phyloP scores from a whole-genome alignment of 192 early-diverging fungal species.

The Phlyctochytrium bullatum region DNA sequence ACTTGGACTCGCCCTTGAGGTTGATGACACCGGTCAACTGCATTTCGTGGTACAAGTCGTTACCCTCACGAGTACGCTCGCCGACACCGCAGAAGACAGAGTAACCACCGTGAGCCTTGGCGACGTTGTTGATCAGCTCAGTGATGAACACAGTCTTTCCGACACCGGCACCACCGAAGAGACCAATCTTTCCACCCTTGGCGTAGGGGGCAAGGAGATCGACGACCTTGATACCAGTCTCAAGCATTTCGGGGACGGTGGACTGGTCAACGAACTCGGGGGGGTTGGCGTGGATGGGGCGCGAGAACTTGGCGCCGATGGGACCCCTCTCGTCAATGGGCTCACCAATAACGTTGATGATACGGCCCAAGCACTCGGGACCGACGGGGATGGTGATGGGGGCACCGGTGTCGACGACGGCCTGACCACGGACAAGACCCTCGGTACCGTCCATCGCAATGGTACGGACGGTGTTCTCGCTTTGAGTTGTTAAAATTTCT shows the following conservation, averaged over 20 bases:
- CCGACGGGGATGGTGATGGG: slow-evolving; percentile 93
- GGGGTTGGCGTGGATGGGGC: slow-evolving; percentile 88
- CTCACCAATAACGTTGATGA: slow-evolving; percentile 99
- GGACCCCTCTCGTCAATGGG: slow-evolving; percentile 97
- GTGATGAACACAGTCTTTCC: slow-evolving; percentile 99
- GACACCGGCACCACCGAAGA: slow-evolving; percentile 99
- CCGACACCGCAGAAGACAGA: slow-evolving; percentile 98
- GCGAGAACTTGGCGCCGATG: slow-evolving; percentile 82
- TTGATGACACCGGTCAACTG: slow-evolving; percentile 93
- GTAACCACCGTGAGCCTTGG: slow-evolving; percentile 98
- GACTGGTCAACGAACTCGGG: slow-evolving; percentile 96
- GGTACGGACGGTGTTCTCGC: slow-evolving; percentile 95
- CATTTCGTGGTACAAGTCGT: slow-evolving; percentile 99
- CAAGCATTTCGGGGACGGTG: slow-evolving; percentile 88
- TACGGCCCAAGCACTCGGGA: slow-evolving; percentile 92
- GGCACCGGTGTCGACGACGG: slow-evolving; percentile 87
- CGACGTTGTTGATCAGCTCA: slow-evolving; percentile 99
- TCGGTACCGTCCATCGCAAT: slow-evolving; percentile 99
- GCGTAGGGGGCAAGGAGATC: slow-evolving; percentile 97
- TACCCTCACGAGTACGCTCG: slow-evolving; percentile 98
- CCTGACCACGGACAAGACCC: slow-evolving; percentile 94
- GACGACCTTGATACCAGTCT: slow-evolving; percentile 99
- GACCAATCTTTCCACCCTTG: slow-evolving; percentile 96
- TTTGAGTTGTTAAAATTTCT: slow-evolving; percentile 18
- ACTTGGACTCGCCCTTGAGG: slow-evolving; percentile 91